phyloP scores from a whole-genome alignment of 2,329 filamentous ascomycete species.

The Diplodia corticola region DNA sequence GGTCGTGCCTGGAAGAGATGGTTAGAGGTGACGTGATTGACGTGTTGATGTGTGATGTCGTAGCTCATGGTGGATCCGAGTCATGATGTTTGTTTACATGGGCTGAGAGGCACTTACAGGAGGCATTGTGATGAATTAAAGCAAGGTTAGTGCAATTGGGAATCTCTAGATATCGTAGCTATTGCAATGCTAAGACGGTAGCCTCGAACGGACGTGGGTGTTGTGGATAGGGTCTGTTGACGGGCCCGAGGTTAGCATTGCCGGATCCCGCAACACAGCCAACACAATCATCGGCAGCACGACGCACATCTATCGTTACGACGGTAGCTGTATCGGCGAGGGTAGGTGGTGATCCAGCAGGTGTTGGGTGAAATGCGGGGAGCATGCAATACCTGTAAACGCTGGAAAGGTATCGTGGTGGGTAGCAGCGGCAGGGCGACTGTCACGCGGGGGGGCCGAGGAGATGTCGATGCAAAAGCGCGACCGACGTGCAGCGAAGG shows the following conservation, averaged over 20 bases:
- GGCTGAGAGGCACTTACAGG: slow-evolving; percentile 50
- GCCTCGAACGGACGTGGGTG: slow-evolving; percentile 17
- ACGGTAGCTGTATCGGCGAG: slow-evolving; percentile 34
- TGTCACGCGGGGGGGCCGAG: not conserved
- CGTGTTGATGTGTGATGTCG: not conserved
- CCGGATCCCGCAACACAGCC: slow-evolving; percentile 17
- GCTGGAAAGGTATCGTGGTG: not conserved
- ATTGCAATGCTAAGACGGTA: not conserved
- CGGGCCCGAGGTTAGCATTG: slow-evolving; percentile 8
- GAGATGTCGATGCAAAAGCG: not conserved
- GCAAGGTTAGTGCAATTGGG: slow-evolving; percentile 20
- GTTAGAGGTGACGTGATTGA: slow-evolving; percentile 41
- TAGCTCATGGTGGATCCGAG: not conserved
- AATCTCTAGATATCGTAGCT: slow-evolving; percentile 19
- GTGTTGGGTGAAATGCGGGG: slow-evolving; percentile 17
- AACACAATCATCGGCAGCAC: not conserved
- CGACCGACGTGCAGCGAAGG: slow-evolving; percentile 19
- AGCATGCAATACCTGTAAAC: slow-evolving; percentile 21
- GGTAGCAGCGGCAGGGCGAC: not conserved
- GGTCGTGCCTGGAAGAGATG: slow-evolving; percentile 60
- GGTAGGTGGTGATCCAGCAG: slow-evolving; percentile 28
- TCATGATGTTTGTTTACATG: slow-evolving; percentile 10
- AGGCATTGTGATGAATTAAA: slow-evolving; percentile 54
- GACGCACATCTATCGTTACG: slow-evolving; percentile 42
- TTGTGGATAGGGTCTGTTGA: slow-evolving; percentile 23